phyloP scores from a whole-genome alignment of 768 basidiomycete genomes.

The Leccinum truebloodii region DNA sequence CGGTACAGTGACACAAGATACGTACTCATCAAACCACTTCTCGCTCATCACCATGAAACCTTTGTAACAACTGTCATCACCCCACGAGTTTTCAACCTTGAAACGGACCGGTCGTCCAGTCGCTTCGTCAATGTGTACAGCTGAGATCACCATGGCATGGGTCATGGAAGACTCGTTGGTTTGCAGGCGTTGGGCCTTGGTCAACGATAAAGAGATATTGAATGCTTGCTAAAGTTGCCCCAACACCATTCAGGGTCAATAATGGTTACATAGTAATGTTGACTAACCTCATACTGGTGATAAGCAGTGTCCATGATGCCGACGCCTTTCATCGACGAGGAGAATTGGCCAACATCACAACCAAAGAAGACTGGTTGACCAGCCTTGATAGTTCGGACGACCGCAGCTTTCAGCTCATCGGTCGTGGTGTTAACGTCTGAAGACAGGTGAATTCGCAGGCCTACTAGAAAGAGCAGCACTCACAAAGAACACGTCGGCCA shows the following conservation, averaged over 20 bases:
- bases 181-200: slow-evolving; percentile 83
- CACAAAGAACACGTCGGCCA: slow-evolving; percentile 81
- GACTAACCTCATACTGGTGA: slow-evolving; percentile 73
- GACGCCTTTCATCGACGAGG: slow-evolving; percentile 48
- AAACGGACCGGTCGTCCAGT: slow-evolving; percentile 80
- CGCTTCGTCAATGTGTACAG: slow-evolving; percentile 77
- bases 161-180: slow-evolving; percentile 90
- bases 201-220: slow-evolving; percentile 74
- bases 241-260: slow-evolving; percentile 6
- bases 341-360: slow-evolving; percentile 92
- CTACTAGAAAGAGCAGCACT: slow-evolving; percentile 24
- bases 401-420: slow-evolving; percentile 75
- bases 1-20: slow-evolving; percentile 13
- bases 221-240: slow-evolving; percentile 63
- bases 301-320: slow-evolving; percentile 89
- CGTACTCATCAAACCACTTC: slow-evolving; percentile 88
- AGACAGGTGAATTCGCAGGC: neutral
- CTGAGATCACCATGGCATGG: slow-evolving; percentile 87
- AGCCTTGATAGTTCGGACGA: slow-evolving; percentile 85
- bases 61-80: slow-evolving; percentile 70
- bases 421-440: slow-evolving; percentile 89
- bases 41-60: slow-evolving; percentile 94
- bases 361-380: slow-evolving; percentile 94
- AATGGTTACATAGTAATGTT: neutral
- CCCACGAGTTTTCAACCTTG: slow-evolving; percentile 98